Base-by-base conservation (phyloP, 1,284 basidiomycete genomes). In the Rhodotorula sp. region DNA sequence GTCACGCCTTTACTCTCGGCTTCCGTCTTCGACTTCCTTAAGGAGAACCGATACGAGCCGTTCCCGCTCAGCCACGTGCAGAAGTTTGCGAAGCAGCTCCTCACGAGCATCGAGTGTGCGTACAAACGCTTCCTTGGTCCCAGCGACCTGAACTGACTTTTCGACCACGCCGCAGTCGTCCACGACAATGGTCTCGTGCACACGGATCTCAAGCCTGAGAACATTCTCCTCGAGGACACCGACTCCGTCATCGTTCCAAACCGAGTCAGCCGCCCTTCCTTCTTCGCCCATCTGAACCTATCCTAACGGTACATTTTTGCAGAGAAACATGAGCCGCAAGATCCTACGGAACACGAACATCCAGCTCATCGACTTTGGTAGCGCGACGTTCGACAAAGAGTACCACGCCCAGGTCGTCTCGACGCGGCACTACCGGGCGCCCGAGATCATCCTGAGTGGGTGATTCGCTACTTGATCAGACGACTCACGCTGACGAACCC, bases 11-110 rank as follows among this genome's bases (percentile, higher is more conserved):
- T 99, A 47, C 85, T 98, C 60, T 94, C 94, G 74, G 92, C 94
- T 88, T 98, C 94, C 81, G 91, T 99, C 30, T 99, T 98, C 79
- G 96, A 99, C 80, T 99, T 99, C 80, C 85, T 99, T 77, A 99
- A 98, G 84, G 92, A 96, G 79, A 99, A 99, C 82, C 87, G 90
- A 71, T 99, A 98, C 81, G 88, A 91, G 58, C 93, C 96, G 3
- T 99, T 99, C 81, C 95, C 95, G 65, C 89, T 92, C 73, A 86
- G 88, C 72, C 94, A 99, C 78, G 99, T 99, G 65, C 96, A 98
- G 83, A 88, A 88, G 66, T 99, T 99, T 79, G 95, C 94, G 49
- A 86, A 87, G 75, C 94, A 97, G 81, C 84, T 99, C 67, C 85
- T 99, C 70, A 89, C 88, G 69, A 96, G 93, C 79, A 93, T 99